Evolutionary conservation across 2,329 filamentous ascomycete genomes (phyloP), one percentile per base, ranked within the genome.

Genomic region (Ramularia collo-cygni): DNA sequence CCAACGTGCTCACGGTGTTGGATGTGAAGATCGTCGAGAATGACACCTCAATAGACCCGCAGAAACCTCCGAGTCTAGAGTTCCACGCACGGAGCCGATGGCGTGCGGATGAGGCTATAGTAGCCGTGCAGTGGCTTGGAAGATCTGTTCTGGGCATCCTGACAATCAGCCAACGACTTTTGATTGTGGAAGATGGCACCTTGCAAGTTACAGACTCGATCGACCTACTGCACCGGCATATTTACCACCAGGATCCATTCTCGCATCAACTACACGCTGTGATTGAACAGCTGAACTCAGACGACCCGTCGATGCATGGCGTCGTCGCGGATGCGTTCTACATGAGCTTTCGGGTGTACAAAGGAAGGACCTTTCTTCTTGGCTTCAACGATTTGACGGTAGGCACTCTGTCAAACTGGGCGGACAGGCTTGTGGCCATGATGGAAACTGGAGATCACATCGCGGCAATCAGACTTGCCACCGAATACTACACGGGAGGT

Each of bases 391-490:
- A 96, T 57, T 71, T 95, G 28, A 86, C 87, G 0, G 85, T 96
- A 34, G 92, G 92, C 2, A 85, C 84, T 4, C 66, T 98, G 24
- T 96, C 92, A 1, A 98, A 98, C 53, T 98, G 92, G 92, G 90
- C 92, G 2, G 92, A 98, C 62, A 76, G 92, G 28, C 70, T 98
- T 13, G 80, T 95, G 50, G 89, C 90, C 0, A 72, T 96, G 52
- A 95, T 98, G 85, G 89, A 96, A 60, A 79, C 88, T 41, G 92
- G 92, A n/a, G 88, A 96, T 63, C 95, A 94, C 57, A 84, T 98
- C 48, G 84, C 80, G 9, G 89, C 92, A 2, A 95, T 98, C 44
- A 77, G 83, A 49, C 72, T 98, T 43, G 93, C 90, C 8, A 94
- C 88, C 1, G 84, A 83, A 1, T 98, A 96, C 63, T 96, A 94